Evolutionary conservation across 257 asterid genomes (phyloP).

Genomic region (Nicotiana attenuata): DNA sequence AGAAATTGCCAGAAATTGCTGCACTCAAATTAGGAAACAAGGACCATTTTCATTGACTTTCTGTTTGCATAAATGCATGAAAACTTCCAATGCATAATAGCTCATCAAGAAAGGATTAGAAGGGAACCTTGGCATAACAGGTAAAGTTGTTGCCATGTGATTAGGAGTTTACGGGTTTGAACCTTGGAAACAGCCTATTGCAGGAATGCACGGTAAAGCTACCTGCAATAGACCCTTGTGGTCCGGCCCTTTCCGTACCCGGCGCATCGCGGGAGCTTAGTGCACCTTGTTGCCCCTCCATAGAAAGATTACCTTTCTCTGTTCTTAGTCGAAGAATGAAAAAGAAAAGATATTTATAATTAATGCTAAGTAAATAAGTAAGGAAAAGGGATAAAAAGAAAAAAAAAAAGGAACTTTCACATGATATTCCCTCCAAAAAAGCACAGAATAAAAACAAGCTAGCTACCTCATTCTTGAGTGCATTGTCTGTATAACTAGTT

Average conservation of each 20-base stretch:
- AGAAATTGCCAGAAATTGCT: not conserved
- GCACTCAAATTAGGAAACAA: not conserved
- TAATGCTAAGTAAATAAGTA: not conserved
- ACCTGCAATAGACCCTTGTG: too few species aligned
- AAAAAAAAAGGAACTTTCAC: not conserved
- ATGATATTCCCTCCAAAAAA: not conserved
- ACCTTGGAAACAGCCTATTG: too few species aligned
- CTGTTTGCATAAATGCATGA: not conserved
- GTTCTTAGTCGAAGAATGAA: not conserved
- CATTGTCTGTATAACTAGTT: not conserved
- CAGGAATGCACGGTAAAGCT: too few species aligned
- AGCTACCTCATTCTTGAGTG: not conserved
- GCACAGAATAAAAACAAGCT: not conserved
- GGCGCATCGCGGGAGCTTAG: too few species aligned
- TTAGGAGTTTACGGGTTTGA: too few species aligned
- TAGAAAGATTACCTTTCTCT: not conserved
- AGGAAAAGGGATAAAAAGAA: not conserved
- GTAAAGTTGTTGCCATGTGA: too few species aligned
- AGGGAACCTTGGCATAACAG: too few species aligned
- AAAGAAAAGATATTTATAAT: not conserved
- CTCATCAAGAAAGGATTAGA: not conserved
- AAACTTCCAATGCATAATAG: not conserved
- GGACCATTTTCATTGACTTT: not conserved
- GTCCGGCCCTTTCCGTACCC: too few species aligned
- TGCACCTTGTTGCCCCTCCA: too few species aligned